Conservation (phyloP, 768 basidiomycete genomes). For the Boletus tomentosulus region DNA sequence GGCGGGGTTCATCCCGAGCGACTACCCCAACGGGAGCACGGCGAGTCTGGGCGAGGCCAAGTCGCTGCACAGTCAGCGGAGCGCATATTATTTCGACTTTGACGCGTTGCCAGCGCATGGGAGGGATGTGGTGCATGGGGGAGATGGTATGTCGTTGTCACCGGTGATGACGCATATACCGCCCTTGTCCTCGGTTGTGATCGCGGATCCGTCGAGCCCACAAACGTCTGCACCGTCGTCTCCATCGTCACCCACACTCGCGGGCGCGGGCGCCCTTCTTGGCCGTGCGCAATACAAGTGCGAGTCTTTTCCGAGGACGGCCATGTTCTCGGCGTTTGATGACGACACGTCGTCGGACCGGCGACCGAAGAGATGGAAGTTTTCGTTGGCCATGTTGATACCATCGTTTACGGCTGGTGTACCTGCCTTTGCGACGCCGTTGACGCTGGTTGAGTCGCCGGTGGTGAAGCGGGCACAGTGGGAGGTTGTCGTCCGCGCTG, state of each 20-base stretch:
- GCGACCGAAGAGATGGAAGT: not conserved
- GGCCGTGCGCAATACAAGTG: constrained; percentile 31
- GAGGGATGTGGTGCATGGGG: not conserved
- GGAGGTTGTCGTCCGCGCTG: constrained; percentile 73
- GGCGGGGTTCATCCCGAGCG: constrained; percentile 27
- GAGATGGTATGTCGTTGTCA: not conserved
- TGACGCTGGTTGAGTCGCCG: constrained; percentile 67
- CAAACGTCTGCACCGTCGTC: not conserved
- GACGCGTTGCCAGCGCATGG: constrained; percentile 19
- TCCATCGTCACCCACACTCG: not conserved
- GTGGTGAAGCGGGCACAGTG: constrained; percentile 76
- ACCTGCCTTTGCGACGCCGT: constrained; percentile 65
- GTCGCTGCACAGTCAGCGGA: constrained; percentile 17
- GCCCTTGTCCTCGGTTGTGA: not conserved
- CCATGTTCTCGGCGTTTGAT: not conserved
- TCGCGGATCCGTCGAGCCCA: not conserved
- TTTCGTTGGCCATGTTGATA: constrained; percentile 15
- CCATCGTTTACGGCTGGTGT: constrained; percentile 40
- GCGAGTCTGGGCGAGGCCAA: constrained; percentile 5
- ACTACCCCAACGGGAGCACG: constrained; percentile 6
- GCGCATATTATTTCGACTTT: constrained; percentile 25
- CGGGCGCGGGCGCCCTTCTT: constrained; percentile 2
- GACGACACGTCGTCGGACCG: not conserved
- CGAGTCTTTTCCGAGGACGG: constrained; percentile 11
- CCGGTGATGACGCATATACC: not conserved